A percentile compares a stretch with the other conserved stretches of the same genome.
Evolutionary conservation across 2,329 filamentous ascomycete species (phyloP).

Genomic region (Trichoderma oligosporum): DNA sequence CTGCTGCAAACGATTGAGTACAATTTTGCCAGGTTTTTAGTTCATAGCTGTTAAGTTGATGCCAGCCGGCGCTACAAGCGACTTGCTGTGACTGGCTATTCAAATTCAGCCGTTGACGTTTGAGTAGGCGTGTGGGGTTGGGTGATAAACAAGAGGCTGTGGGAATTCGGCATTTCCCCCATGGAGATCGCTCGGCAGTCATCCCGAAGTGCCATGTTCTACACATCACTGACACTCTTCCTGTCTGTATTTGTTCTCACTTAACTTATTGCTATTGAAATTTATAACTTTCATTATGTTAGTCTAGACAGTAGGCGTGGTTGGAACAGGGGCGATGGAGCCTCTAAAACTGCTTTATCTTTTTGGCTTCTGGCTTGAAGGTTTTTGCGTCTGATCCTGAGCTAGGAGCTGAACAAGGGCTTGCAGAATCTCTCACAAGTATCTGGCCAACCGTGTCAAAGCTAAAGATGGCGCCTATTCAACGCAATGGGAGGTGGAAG

Average conservation of each 20-base stretch:
- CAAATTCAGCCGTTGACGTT: not conserved
- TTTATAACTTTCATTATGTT: not conserved
- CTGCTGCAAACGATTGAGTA: not conserved
- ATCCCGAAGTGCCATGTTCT: too few species aligned
- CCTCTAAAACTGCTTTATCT: conserved; percentile 39
- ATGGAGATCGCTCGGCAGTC: not conserved
- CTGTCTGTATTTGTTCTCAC: not conserved
- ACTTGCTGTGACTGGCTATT: not conserved
- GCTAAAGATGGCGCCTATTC: conserved; percentile 9
- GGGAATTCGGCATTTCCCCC: not conserved
- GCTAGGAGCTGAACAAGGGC: conserved; percentile 31
- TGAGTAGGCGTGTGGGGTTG: too few species aligned
- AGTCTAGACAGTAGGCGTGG: conserved; percentile 29
- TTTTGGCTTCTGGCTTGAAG: conserved; percentile 30
- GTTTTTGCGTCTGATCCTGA: conserved; percentile 43
- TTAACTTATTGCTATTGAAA: not conserved
- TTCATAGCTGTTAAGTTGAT: not conserved
- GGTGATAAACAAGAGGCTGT: not conserved
- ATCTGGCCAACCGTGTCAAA: conserved; percentile 13
- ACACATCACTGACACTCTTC: not conserved
- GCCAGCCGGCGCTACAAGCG: not conserved
- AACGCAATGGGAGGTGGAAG: conserved; percentile 23
- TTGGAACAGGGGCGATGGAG: conserved; percentile 33
- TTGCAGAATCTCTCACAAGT: conserved; percentile 22
- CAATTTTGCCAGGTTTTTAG: not conserved